These are phyloP conservation scores for Irpex sp. DNA, from an alignment of 1,284 basidiomycete genomes.

Conservation along the genomic window DNA sequence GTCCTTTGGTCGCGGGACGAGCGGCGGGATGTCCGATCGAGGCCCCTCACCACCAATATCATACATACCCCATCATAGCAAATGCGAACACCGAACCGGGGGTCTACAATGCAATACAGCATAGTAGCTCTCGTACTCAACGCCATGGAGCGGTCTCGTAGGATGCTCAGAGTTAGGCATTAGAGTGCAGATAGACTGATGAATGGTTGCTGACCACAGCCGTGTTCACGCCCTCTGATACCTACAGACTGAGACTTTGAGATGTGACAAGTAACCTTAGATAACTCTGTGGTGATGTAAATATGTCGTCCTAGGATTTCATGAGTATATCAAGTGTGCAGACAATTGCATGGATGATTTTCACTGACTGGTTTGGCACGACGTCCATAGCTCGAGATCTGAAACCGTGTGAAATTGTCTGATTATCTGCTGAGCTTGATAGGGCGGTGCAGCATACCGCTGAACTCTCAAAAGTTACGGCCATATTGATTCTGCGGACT, in stretches of 20 bases:
- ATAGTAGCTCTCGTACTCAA: background rate
- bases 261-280: background rate
- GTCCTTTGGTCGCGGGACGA: background rate
- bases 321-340: background rate
- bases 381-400: background rate
- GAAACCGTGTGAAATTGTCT: background rate
- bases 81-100: background rate
- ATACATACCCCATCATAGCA: background rate
- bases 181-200: background rate
- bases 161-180: background rate
- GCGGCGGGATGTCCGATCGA: background rate
- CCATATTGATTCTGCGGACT: background rate
- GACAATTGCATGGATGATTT: background rate
- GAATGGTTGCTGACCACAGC: background rate
- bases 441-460: background rate
- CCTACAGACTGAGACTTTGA: background rate
- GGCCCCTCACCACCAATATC: background rate
- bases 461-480: no score
- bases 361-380: background rate
- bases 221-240: background rate
- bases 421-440: background rate
- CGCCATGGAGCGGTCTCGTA: background rate
- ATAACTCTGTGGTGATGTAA: background rate
- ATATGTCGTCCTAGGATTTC: background rate
- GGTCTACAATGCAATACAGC: background rate